Evolutionary conservation across 2,329 filamentous ascomycete species (phyloP), one percentile per base, ranked within the genome.

Genomic region (Pyrenophora seminiperda): DNA sequence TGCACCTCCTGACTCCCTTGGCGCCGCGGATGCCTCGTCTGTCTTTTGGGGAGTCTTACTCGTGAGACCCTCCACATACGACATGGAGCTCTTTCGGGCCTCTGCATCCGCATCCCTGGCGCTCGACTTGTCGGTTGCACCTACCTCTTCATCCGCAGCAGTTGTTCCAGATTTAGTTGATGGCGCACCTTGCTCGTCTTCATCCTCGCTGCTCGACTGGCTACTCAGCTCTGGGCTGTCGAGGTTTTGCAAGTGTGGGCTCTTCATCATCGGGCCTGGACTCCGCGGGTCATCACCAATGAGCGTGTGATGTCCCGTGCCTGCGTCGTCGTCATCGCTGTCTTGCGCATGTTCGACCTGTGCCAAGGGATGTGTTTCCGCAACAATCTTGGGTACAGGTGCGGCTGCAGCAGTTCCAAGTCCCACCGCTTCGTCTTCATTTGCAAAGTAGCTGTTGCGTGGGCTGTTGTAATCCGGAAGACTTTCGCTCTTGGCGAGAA

Each of bases 401-500:
- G 78, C 80, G 48, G 74, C 74, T 2, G 77, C 76, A 49, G 74
- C 74, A 2, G 77, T 76, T 24, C 82, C 79, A 11, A 79, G 78
- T 27, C 75, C 76, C 38, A 76, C 76, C 62, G 80, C 81, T n/a
- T 63, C 59, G 13, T 75, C 73, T 5, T 73, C 66, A 29, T 70
- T 71, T 4, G 70, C 69, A 45, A 74, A 68, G 45, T 77, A 65
- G 51, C 74, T 80, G 33, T 78, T 73, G 20, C 78, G 78, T 30
- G 79, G 75, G 32, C 63, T 63, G 27, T 74, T 75, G 7, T 72
- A 70, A 55, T 83, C 79, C 39, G 85, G 77, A 27, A 84, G 72
- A 43, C 80, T 78, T 15, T 81, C 80, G 40, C 81, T 85, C 61
- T 88, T 81, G 42, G 88, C 84, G 7, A 96, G 77, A 73, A 96